These are phyloP conservation scores for Ophioceras dolichostomum DNA, from an alignment of 2,329 filamentous ascomycete genomes.

Conservation along the genomic window DNA sequence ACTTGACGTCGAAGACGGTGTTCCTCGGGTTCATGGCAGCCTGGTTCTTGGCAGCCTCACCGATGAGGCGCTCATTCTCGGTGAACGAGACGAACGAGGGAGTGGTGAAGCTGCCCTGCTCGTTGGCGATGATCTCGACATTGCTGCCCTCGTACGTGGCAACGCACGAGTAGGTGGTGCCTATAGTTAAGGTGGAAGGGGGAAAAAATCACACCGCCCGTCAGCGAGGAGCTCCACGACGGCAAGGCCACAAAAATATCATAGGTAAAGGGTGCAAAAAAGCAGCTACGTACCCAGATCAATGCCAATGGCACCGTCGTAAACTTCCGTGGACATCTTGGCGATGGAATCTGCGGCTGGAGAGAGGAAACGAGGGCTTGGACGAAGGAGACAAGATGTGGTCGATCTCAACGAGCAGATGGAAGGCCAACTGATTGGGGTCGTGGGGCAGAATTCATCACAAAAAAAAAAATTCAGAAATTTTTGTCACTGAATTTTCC, in stretches of 20 bases:
- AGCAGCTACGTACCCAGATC: constrained; percentile 68
- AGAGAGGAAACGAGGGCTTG: constrained; percentile 1
- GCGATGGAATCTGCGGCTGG: constrained; percentile 11
- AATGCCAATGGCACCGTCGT: constrained; percentile 99
- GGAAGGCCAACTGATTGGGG: no score
- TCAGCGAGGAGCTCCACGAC: constrained; percentile 4
- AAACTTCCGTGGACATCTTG: constrained; percentile 94
- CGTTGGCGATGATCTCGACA: constrained; percentile 99
- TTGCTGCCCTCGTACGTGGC: constrained; percentile 98
- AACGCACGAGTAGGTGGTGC: constrained; percentile 99
- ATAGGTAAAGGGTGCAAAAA: no score
- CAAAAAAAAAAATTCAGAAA: constrained; percentile 4
- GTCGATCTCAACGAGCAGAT: no score
- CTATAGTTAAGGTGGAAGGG: constrained; percentile 31
- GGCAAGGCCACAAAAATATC: neutral
- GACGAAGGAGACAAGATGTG: neutral
- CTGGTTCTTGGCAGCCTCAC: constrained; percentile 99
- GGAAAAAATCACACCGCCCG: neutral
- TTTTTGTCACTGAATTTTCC: constrained; percentile 2
- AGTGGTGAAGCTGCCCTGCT: constrained; percentile 98
- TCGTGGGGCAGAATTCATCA: constrained; percentile 2
- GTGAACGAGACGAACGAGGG: constrained; percentile 99
- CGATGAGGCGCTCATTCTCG: constrained; percentile 95
- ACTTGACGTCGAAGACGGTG: constrained; percentile 99
- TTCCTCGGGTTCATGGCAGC: constrained; percentile 98